Base-by-base conservation (phyloP, 352 stramenopile species). In the Phytophthora capsici region DNA sequence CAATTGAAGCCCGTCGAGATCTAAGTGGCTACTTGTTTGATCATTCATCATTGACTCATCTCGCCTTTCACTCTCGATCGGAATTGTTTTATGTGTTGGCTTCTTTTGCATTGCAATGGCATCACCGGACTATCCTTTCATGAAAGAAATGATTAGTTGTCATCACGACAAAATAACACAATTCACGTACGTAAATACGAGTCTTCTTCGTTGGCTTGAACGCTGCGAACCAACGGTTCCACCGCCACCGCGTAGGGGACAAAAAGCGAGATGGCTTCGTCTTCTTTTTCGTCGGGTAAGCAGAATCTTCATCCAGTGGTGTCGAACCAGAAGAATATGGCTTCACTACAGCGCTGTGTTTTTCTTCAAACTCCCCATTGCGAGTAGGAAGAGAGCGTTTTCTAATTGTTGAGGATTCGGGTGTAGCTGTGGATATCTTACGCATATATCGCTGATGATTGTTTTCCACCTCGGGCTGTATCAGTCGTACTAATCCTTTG, bases 391-490 rank as follows among this genome's bases (percentile, higher is more conserved):
- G 36, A 3, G 34, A 46, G 13, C 54, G 55, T 34, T 60, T 61
- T 19, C 51, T 51, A 25, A 71, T 38, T 17, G 45, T 49, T 41
- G 40, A 20, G n/a, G 43, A 10, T 28, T 25, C 23, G 30, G 32
- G 54, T 13, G 49, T 13, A 41, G 30, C 23, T 20, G 43, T 66
- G 9, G 75, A 80, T 53, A 82, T 71, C 8, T 71, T 74, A 8
- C 73, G 73, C 53, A 82, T 75, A 53, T 80, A 84, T 12, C 75
- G 60, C 47, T 78, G 61, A 63, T 79, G 59, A 13, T 70, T 80
- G 26, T 84, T 84, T 53, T 80, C 55, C 20, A 82, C 54, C 20
- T 75, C 46, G 10, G 69, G 66, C n/a, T 66, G n/a, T 19, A 66
- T 60, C 2, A 75, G 26, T 20, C 57, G 30, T 8, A 69, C 63